These are phyloP conservation scores for Entomortierella lignicola DNA, from an alignment of 192 early-diverging fungal species.

Conservation along the genomic window DNA sequence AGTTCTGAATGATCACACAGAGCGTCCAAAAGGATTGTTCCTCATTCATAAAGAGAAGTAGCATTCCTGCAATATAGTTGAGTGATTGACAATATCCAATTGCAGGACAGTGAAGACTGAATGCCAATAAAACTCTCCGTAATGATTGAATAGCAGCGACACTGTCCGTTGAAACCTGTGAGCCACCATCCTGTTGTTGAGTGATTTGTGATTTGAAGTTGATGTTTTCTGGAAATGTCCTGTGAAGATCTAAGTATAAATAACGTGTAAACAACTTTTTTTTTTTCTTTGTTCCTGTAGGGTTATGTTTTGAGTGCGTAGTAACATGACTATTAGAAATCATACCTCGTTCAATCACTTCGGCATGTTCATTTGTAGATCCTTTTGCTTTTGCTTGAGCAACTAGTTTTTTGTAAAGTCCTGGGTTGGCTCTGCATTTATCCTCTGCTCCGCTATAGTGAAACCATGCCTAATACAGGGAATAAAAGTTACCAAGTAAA, in stretches of 20 bases:
- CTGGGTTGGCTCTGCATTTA: conserved; percentile 64
- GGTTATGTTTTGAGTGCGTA: neutral
- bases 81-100: conserved; percentile 90
- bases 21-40: conserved; percentile 86
- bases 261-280: too few species aligned
- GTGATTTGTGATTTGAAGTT: conserved; percentile 67
- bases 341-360: conserved; percentile 74
- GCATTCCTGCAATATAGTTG: conserved; percentile 81
- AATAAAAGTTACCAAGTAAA: too few species aligned
- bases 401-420: conserved; percentile 66
- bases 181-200: conserved; percentile 32
- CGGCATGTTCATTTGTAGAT: conserved; percentile 72
- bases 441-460: conserved; percentile 77
- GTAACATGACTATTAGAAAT: neutral
- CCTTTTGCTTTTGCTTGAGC: conserved; percentile 55
- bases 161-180: conserved; percentile 53
- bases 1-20: conserved; percentile 76
- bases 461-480: conserved; percentile 66
- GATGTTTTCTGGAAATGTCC: conserved; percentile 83
- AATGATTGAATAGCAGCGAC: conserved; percentile 67
- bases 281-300: neutral
- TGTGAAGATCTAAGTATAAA: conserved; percentile 82
- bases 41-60: conserved; percentile 79
- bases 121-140: conserved; percentile 76
- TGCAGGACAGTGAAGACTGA: conserved; percentile 74